Evolutionary conservation across 306 rosid species (phyloP).

Genomic region (Geum urbanum): DNA sequence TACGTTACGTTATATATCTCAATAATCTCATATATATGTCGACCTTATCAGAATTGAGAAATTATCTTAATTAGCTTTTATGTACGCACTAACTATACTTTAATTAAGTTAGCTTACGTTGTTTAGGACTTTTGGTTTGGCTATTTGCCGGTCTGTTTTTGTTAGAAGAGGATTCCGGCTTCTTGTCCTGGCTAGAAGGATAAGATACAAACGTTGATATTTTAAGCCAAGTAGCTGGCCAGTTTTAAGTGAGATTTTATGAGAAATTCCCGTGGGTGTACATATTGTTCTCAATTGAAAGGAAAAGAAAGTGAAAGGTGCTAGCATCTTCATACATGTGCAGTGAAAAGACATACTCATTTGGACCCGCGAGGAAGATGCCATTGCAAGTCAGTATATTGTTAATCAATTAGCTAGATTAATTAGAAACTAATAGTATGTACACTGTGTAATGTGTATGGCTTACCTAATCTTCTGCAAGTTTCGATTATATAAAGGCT

Average conservation of each 20-base stretch:
- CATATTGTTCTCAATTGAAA: neutral
- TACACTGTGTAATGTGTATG: neutral
- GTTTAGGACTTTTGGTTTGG: no score
- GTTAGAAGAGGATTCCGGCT: no score
- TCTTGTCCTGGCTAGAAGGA: no score
- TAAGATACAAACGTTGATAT: no score
- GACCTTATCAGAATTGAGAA: neutral
- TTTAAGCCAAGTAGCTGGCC: no score
- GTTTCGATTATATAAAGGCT: slow-evolving; percentile 30
- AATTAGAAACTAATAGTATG: neutral
- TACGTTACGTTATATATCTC: neutral
- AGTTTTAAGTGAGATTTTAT: neutral
- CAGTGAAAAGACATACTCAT: slow-evolving; percentile 16
- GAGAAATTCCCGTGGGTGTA: neutral
- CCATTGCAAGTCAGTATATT: slow-evolving; percentile 19
- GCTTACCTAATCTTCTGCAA: slow-evolving; percentile 30
- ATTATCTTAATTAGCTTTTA: no score
- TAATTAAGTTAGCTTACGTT: no score
- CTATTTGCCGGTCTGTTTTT: no score
- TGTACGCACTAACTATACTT: no score
- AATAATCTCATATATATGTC: neutral
- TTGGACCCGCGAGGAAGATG: slow-evolving; percentile 37
- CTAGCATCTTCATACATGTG: neutral
- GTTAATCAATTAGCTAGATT: neutral
- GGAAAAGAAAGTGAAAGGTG: neutral